Evolutionary conservation across 108 stramenopile species (phyloP), one percentile per base, ranked within the genome.

Genomic region (Nitzschia sp.): DNA sequence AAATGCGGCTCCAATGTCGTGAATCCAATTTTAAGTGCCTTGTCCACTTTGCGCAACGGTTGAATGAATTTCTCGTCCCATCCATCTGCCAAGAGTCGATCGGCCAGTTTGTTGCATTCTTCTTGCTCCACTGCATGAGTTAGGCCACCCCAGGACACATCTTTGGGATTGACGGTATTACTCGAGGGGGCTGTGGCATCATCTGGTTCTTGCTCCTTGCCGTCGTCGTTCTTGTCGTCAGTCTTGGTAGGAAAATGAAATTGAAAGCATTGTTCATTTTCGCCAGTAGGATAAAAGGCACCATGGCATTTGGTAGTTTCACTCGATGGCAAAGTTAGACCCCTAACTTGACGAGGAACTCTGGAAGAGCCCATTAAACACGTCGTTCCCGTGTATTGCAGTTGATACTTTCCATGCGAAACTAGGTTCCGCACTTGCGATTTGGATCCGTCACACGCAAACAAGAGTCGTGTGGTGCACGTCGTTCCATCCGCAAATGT

Each of bases 361-460:
- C 55, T 65, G 26, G 87, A 82, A 35, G 70, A 60, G 19, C 87
- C 87, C 87, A 88, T 88, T 0, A 88, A 58, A 64, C 87, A 88
- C 0, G 84, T 82, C 1, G 77, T 72, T 11, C 81, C 80, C 0
- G 81, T 84, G 51, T 78, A 81, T 29, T 67, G 31, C 0, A 71
- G 59, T 17, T 54, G 54, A 59, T 32, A 66, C 5, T 31, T 24
- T 25, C 54, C 66, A 8, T 30, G 30, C 1, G 77, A 61, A 30
- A 84, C 72, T n/a, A 81, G 68, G 8, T 59, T 71, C n/a, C 87
- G 76, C 8, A 83, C 80, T 35, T 68, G 59, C 38, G 84, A 85
- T 47, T 88, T 88, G 82, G 79, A 69, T 42, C 87, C 87, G 64
- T 88, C 87, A 0, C 82, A 79, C 3, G 82, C 87, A 36, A 88